phyloP scores from a whole-genome alignment of 2,329 filamentous ascomycete species.

The Colletotrichum cordylinicola region DNA sequence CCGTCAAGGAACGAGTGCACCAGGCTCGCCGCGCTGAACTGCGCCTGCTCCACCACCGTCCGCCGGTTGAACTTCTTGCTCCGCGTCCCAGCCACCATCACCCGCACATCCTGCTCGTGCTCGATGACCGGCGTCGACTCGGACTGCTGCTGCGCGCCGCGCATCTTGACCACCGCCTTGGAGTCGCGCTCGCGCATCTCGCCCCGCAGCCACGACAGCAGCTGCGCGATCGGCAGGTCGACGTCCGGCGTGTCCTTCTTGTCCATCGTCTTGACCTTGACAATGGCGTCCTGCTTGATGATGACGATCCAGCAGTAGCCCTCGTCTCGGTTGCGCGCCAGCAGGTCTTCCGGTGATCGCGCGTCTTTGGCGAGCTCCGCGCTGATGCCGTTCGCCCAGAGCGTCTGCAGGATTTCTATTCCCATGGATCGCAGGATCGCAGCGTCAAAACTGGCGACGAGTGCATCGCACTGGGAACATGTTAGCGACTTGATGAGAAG shows the following conservation, averaged over 20 bases:
- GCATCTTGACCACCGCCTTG: slow-evolving; percentile 55
- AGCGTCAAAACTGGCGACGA: slow-evolving; percentile 87
- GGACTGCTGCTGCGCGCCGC: slow-evolving; percentile 34
- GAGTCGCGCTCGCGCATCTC: slow-evolving; percentile 83
- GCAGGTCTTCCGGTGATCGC: slow-evolving; percentile 78
- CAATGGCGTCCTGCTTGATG: slow-evolving; percentile 76
- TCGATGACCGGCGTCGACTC: slow-evolving; percentile 33
- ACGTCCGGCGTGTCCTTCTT: slow-evolving; percentile 77
- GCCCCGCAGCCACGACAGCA: slow-evolving; percentile 79
- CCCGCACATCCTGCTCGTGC: slow-evolving; percentile 77
- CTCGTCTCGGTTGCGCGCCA: slow-evolving; percentile 78
- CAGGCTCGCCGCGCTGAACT: slow-evolving; percentile 62
- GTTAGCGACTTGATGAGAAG: not conserved
- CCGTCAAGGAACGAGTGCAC: slow-evolving; percentile 76
- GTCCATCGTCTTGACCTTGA: slow-evolving; percentile 81
- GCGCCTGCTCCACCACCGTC: slow-evolving; percentile 83
- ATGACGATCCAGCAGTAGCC: slow-evolving; percentile 87
- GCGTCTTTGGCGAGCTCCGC: slow-evolving; percentile 87
- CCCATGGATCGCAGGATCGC: slow-evolving; percentile 77
- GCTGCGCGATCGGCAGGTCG: slow-evolving; percentile 75
- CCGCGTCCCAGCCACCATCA: slow-evolving; percentile 82
- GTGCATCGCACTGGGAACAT: slow-evolving; percentile 74
- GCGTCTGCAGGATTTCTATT: slow-evolving; percentile 75
- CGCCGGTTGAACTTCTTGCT: slow-evolving; percentile 92
- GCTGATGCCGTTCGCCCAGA: slow-evolving; percentile 86